These are phyloP conservation scores for Pseudocercospora fijiensis DNA, from an alignment of 2,329 filamentous ascomycete genomes.

Conservation along the genomic window DNA sequence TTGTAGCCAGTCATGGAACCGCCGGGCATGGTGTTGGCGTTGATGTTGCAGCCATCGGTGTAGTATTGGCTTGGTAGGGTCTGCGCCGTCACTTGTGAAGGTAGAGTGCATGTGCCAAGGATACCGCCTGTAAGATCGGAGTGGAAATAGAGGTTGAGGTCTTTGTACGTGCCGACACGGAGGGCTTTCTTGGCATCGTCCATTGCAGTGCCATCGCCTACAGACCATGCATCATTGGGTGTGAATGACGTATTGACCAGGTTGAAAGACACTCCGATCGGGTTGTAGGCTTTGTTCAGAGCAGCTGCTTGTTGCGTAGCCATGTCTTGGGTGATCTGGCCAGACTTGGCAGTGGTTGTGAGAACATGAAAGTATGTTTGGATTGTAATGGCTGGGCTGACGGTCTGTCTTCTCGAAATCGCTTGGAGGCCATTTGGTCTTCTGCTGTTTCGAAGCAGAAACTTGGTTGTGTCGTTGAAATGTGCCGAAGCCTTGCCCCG, in stretches of 20 bases:
- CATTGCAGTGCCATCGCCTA: conserved; percentile 47
- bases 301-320: conserved; percentile 41
- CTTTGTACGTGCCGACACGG: conserved; percentile 54
- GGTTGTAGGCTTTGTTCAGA: conserved; percentile 48
- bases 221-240: conserved; percentile 57
- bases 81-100: conserved; percentile 41
- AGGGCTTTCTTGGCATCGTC: conserved; percentile 55
- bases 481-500: conserved; percentile 39
- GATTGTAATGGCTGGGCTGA: conserved; percentile 38
- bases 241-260: conserved; percentile 52
- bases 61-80: conserved; percentile 41
- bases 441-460: conserved; percentile 36
- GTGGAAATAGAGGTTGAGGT: conserved; percentile 62
- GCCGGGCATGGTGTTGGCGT: conserved; percentile 58
- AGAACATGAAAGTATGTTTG: conserved; percentile 50
- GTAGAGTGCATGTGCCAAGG: conserved; percentile 57
- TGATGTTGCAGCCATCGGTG: conserved; percentile 58
- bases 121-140: conserved; percentile 51
- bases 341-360: conserved; percentile 39
- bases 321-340: conserved; percentile 44
- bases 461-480: conserved; percentile 42
- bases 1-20: conserved; percentile 53
- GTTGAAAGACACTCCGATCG: conserved; percentile 54
- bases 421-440: conserved; percentile 12
- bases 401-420: conserved; percentile 30